Evolutionary conservation across 768 basidiomycete genomes (phyloP).

Genomic region (Lactarius sp.): DNA sequence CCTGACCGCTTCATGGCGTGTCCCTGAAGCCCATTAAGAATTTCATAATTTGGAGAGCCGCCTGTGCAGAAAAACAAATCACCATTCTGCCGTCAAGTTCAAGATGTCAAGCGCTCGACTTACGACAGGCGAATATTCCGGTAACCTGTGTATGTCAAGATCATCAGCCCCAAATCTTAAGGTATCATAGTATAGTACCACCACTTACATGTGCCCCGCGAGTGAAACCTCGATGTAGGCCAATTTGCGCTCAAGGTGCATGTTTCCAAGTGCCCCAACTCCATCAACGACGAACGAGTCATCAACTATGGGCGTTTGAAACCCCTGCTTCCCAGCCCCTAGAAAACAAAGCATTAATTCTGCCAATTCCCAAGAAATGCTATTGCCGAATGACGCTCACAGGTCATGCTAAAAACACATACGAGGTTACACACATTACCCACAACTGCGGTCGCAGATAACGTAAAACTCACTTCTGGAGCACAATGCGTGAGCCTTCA

Average conservation of each 20-base stretch:
- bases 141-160: slow-evolving; percentile 43
- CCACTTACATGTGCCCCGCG: slow-evolving; percentile 66
- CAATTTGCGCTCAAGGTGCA: slow-evolving; percentile 62
- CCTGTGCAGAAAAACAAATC: slow-evolving; percentile 34
- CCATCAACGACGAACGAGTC: slow-evolving; percentile 71
- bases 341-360: slow-evolving; percentile 23
- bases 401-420: slow-evolving; percentile 17
- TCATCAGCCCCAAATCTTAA: background rate
- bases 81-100: background rate
- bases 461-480: slow-evolving; percentile 35
- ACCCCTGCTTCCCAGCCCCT: slow-evolving; percentile 66
- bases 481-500: slow-evolving; percentile 45
- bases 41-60: slow-evolving; percentile 65
- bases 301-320: slow-evolving; percentile 59
- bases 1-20: slow-evolving; percentile 34
- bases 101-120: slow-evolving; percentile 27
- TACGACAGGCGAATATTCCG: slow-evolving; percentile 61
- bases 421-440: background rate
- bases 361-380: background rate
- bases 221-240: slow-evolving; percentile 63
- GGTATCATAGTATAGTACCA: background rate
- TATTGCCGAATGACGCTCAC: background rate
- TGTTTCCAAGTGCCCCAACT: slow-evolving; percentile 59
- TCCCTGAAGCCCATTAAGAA: slow-evolving; percentile 60
- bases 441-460: background rate